A percentile compares a stretch with the other conserved stretches of the same genome.
Conservation (phyloP, 73 alveolate species). For the Diophrys sp. region DNA sequence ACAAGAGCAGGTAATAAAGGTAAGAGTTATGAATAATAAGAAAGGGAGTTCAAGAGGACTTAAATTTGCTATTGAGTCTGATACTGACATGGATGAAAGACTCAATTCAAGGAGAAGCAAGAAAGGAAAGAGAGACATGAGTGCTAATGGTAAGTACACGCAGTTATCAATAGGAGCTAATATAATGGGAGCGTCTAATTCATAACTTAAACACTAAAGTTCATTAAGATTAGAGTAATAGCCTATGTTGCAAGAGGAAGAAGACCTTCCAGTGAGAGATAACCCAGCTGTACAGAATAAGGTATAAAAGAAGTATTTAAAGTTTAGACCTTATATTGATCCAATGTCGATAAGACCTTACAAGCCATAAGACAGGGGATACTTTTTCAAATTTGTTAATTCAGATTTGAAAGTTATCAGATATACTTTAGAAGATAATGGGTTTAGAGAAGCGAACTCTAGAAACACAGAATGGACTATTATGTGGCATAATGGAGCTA, state of each 20-base stretch:
- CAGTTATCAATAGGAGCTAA: not conserved
- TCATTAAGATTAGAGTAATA: not conserved
- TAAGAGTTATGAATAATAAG: no score
- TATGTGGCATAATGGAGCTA: slow-evolving; percentile 56
- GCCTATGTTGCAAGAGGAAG: not conserved
- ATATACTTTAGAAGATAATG: slow-evolving; percentile 71
- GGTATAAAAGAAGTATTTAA: slow-evolving; percentile 30
- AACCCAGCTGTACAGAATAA: not conserved
- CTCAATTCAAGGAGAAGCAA: not conserved
- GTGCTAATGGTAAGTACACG: not conserved
- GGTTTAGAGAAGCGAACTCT: slow-evolving; percentile 57
- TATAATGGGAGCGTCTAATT: not conserved
- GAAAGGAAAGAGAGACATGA: not conserved
- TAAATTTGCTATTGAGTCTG: no score
- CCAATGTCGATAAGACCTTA: slow-evolving; percentile 51
- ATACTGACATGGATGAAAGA: no score
- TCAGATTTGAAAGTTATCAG: slow-evolving; percentile 57
- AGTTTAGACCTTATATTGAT: slow-evolving; percentile 52
- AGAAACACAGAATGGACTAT: slow-evolving; percentile 53
- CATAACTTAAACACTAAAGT: not conserved
- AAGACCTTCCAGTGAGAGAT: not conserved
- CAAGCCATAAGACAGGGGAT: slow-evolving; percentile 50
- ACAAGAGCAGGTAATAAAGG: no score
- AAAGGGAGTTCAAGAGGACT: no score
- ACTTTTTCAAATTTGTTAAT: slow-evolving; percentile 52